Evolutionary conservation across 2,329 filamentous ascomycete genomes (phyloP), one percentile per base, ranked within the genome.

Genomic region (Fusarium sp.): DNA sequence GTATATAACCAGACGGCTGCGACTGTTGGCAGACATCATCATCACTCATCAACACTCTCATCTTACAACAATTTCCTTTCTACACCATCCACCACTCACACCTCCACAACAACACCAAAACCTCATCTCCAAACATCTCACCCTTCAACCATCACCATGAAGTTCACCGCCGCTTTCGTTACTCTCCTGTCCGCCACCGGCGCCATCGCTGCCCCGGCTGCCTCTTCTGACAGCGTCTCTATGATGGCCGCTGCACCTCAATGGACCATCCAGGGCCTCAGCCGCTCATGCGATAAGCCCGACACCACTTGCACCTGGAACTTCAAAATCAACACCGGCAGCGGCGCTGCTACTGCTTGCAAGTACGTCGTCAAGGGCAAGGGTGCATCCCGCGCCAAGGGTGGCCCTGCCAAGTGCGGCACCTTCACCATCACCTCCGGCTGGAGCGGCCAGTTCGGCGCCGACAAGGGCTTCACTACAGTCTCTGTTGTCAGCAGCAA

Each of bases 401-500:
- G 84, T 59, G 83, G 82, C 61, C 81, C 84, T 61, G 75, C 68
- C 55, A 81, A 74, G 62, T 89, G 87, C 81, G 87, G 87, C 46
- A 74, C 71, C 56, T 90, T 84, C 83, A 86, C 83, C 65, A 78
- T 90, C 76, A 87, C 85, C 60, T 85, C 84, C 9, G 85, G 86
- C 81, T 90, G 88, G 88, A 87, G 84, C 74, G 87, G 84, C 73
- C 85, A 89, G 76, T 90, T 89, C 73, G 88, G 87, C 53, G 58
- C 80, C 17, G 83, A 77, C 68, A 82, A 86, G 31, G 88, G 87
- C 73, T 90, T 89, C 82, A 89, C 87, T 24, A 88, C 85, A 42
- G 78, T 89, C 24, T 81, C 85, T 53, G 84, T 90, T 64, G 83
- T 85, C 79, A 79, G 82, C 73, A 72, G 69, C 67, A 77, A 81